phyloP scores from a whole-genome alignment of 139 green algal species.

The Auxenochlorella pyrenoidosa region DNA sequence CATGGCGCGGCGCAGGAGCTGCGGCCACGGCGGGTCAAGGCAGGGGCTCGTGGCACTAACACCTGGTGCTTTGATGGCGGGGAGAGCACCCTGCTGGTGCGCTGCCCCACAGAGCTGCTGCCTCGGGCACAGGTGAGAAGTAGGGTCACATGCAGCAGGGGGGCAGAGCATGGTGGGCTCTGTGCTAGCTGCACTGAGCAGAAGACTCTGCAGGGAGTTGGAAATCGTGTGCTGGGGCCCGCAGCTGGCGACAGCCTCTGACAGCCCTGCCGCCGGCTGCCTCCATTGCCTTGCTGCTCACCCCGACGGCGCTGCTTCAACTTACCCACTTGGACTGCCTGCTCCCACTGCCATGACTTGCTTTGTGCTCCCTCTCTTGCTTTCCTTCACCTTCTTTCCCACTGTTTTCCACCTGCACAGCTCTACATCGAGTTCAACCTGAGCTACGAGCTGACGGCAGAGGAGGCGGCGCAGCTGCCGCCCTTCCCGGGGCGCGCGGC shows the following conservation, averaged over 20 bases:
- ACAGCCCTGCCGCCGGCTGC: too few species aligned
- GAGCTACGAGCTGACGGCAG: background rate
- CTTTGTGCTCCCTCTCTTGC: background rate
- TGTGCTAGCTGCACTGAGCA: background rate
- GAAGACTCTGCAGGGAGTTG: too few species aligned
- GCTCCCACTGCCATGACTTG: background rate
- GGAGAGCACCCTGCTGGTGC: background rate
- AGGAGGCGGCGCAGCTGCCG: conserved; percentile 19
- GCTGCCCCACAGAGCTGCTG: conserved; percentile 21
- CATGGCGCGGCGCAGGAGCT: conserved; percentile 19
- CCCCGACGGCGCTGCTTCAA: too few species aligned
- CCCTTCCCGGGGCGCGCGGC: background rate
- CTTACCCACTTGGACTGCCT: background rate
- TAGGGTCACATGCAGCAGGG: background rate
- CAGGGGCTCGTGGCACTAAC: background rate
- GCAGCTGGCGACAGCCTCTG: too few species aligned
- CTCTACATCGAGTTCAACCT: conserved; percentile 24
- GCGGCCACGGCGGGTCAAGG: background rate
- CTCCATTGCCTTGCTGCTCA: too few species aligned
- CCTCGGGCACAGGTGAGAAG: background rate
- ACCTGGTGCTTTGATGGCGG: background rate
- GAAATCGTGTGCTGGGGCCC: too few species aligned
- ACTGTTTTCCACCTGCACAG: too few species aligned
- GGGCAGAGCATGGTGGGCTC: too few species aligned
- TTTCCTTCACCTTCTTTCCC: too few species aligned